Evolutionary conservation across 1,284 basidiomycete genomes (phyloP).

Genomic region (Ganoderma meredithae): DNA sequence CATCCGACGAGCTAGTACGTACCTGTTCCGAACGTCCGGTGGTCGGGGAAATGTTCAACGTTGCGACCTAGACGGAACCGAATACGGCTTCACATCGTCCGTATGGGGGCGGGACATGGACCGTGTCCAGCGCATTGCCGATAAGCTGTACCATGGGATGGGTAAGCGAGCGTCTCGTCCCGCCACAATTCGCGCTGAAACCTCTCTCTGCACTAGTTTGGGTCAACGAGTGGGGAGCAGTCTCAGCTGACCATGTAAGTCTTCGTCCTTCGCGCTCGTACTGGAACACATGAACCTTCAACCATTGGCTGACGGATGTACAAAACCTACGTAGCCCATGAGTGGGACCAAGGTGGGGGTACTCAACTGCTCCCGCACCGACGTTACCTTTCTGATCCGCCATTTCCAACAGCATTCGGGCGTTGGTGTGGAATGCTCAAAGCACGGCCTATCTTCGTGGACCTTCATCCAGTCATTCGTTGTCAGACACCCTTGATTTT

Average conservation of each 20-base stretch:
- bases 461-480: conserved; percentile 20
- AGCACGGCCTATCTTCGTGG: conserved; percentile 26
- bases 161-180: conserved; percentile 10
- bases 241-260: conserved; percentile 21
- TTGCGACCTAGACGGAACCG: conserved; percentile 15
- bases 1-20: conserved; percentile 27
- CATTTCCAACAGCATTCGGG: conserved; percentile 14
- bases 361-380: background rate
- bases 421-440: conserved; percentile 19
- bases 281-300: background rate
- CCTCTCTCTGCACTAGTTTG: conserved; percentile 13
- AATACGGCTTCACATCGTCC: conserved; percentile 19
- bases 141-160: conserved; percentile 14
- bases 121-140: conserved; percentile 18
- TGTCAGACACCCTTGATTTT: conserved; percentile 3
- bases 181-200: background rate
- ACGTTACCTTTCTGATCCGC: background rate
- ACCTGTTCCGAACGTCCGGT: background rate
- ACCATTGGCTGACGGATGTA: background rate
- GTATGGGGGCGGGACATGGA: conserved; percentile 20
- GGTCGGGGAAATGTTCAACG: background rate
- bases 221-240: conserved; percentile 21
- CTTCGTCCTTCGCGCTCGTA: background rate
- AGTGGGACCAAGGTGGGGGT: conserved; percentile 19
- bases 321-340: conserved; percentile 12